Conservation (phyloP, 1,284 basidiomycete species). For the Kwoniella shivajii region DNA sequence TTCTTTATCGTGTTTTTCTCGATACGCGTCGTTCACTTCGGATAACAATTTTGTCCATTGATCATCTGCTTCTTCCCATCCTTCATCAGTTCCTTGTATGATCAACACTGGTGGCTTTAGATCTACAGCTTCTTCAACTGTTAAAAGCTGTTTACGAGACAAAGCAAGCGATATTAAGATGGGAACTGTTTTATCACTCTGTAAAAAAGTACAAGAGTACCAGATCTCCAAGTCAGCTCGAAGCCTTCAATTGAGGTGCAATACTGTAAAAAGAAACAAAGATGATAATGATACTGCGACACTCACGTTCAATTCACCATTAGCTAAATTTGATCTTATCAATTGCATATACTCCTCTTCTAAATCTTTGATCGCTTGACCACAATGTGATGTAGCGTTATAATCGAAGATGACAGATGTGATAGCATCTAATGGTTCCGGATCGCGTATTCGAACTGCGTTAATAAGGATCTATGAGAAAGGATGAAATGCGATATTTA, state of each 20-base stretch:
- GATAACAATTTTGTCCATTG: background rate
- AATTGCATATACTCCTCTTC: conserved; percentile 23
- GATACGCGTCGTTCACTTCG: background rate
- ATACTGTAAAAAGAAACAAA: no score
- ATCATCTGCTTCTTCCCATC: conserved; percentile 5
- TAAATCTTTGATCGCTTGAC: conserved; percentile 23
- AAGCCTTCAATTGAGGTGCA: background rate
- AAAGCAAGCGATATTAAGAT: background rate
- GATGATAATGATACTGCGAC: background rate
- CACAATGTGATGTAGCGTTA: conserved; percentile 7
- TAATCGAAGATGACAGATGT: conserved; percentile 27
- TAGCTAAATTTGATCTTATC: conserved; percentile 12
- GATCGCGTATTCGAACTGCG: conserved; percentile 15
- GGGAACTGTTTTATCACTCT: conserved; percentile 1
- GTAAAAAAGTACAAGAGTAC: background rate
- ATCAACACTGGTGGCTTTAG: background rate
- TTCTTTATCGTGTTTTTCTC: background rate
- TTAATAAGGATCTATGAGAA: conserved; percentile 17
- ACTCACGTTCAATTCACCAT: conserved; percentile 12
- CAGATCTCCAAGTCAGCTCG: background rate
- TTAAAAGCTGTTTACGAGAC: background rate
- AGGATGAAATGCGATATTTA: background rate
- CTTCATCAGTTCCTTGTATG: conserved; percentile 4
- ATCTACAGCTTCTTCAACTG: background rate
- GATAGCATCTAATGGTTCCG: conserved; percentile 26